A percentile compares a stretch with the other conserved stretches of the same genome.
phyloP scores from a whole-genome alignment of 441 rosid species.

The Eutrema salsugineum region DNA sequence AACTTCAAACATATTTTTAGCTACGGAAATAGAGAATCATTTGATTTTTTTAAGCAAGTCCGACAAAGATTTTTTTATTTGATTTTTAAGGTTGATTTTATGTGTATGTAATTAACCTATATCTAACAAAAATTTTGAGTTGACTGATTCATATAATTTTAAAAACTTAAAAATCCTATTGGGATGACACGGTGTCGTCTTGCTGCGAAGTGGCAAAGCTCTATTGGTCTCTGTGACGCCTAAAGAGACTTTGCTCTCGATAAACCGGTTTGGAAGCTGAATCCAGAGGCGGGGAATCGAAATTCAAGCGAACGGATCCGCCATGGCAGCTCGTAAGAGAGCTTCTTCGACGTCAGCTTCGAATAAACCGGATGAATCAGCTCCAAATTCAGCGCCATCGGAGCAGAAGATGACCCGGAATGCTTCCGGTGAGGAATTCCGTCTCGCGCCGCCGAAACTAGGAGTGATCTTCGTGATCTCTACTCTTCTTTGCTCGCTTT shows the following conservation, averaged over 20 bases:
- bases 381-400: slow-evolving; percentile 11
- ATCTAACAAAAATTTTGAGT: background rate
- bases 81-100: too few species aligned
- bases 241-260: background rate
- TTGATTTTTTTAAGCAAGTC: too few species aligned
- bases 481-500: slow-evolving; percentile 51
- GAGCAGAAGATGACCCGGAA: slow-evolving; percentile 15
- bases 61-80: too few species aligned
- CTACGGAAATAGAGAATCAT: too few species aligned
- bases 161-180: background rate
- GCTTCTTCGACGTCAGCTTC: slow-evolving; percentile 30
- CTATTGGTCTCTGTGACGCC: slow-evolving; percentile 20
- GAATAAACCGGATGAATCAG: background rate
- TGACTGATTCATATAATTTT: background rate
- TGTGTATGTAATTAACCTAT: too few species aligned
- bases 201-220: background rate
- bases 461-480: slow-evolving; percentile 51
- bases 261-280: background rate
- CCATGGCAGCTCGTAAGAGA: slow-evolving; percentile 86
- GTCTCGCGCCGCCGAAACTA: slow-evolving; percentile 65
- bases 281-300: slow-evolving; percentile 20
- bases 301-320: slow-evolving; percentile 9
- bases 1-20: too few species aligned
- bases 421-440: slow-evolving; percentile 33
- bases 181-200: slow-evolving; percentile 23